Percentiles rank a stretch among this genome's conserved stretches.
Evolutionary conservation across 164 flowering plant genomes (phyloP).

Genomic region (Annona cherimola): DNA sequence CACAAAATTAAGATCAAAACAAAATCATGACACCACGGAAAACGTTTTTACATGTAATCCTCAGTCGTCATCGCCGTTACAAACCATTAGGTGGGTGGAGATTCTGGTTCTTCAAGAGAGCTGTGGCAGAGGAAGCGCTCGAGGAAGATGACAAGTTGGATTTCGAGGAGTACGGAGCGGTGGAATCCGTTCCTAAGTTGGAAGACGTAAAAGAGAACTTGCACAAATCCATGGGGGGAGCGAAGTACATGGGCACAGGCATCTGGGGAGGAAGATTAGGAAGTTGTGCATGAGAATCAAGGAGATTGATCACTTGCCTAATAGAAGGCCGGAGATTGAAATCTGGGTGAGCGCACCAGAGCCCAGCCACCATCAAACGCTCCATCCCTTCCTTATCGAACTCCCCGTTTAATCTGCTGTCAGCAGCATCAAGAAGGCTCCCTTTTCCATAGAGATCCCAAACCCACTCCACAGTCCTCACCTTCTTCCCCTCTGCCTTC

Average conservation of each 20-base stretch:
- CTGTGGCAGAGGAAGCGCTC: constrained; percentile 9
- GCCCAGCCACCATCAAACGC: constrained; percentile 30
- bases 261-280: constrained; percentile 28
- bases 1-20: no score
- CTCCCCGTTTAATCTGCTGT: constrained; percentile 18
- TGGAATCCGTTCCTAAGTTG: constrained; percentile 4
- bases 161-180: constrained; percentile 2
- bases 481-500: constrained; percentile 14
- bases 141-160: background rate
- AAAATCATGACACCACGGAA: no score
- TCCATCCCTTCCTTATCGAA: constrained; percentile 23
- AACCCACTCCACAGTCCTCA: constrained; percentile 36
- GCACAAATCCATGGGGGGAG: constrained; percentile 8
- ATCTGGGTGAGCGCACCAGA: constrained; percentile 38
- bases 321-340: constrained; percentile 24
- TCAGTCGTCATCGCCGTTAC: no score
- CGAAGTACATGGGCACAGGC: constrained; percentile 24
- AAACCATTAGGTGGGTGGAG: no score
- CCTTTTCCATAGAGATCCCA: constrained; percentile 41
- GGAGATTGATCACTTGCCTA: constrained; percentile 26
- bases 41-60: no score
- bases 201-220: constrained; percentile 8
- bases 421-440: constrained; percentile 28
- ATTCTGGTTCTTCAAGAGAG: background rate
- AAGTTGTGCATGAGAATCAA: constrained; percentile 24